Evolutionary conservation across 1,139 yeast species (phyloP), one percentile per base, ranked within the genome.

Genomic region (Tardiomyces blankii): DNA sequence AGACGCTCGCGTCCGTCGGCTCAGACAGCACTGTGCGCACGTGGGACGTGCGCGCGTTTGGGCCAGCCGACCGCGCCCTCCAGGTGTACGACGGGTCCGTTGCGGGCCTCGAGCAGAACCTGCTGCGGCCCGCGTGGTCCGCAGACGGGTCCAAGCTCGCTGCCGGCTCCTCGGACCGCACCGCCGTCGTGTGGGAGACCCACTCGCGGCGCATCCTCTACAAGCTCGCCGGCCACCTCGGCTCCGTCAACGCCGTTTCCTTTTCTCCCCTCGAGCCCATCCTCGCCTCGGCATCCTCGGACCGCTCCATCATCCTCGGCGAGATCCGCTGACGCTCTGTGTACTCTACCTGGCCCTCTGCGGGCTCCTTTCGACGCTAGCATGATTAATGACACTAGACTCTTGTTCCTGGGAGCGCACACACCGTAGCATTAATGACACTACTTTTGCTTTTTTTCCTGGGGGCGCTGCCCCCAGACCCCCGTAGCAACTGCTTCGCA

Each of bases 81-180:
- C 72, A 67, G 42, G 61, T 70, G 1, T 80, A 74, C 51, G 78
- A 75, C 40, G 91, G 89, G 0, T 78, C 87, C 0, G 61, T 74
- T 1, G 67, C 78, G 1, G 77, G 80, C 0, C 63, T 68, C 7
- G 87, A 80, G 47, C 73, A 72, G 49, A 68, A 72, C 46, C 57
- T 78, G 40, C 70, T 78, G 2, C 63, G 83, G 46, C 69, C 78
- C 1, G 60, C 68, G 30, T 72, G 78, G 62, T 66, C 70, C 13
- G 54, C 61, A 7, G 72, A 63, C 51, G 58, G 66, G 43, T 25
- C 60, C 60, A 46, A 63, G 18, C 64, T 80, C 3, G 64, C 70
- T 11, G 74, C 82, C 1, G 93, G 91, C 0, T 74, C 87, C 0
- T 77, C 75, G 35, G 89, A 82, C 58, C 68, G 72, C 4, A 68